Conservation (phyloP, 2,329 filamentous ascomycete genomes). For the Byssothecium circinans region DNA sequence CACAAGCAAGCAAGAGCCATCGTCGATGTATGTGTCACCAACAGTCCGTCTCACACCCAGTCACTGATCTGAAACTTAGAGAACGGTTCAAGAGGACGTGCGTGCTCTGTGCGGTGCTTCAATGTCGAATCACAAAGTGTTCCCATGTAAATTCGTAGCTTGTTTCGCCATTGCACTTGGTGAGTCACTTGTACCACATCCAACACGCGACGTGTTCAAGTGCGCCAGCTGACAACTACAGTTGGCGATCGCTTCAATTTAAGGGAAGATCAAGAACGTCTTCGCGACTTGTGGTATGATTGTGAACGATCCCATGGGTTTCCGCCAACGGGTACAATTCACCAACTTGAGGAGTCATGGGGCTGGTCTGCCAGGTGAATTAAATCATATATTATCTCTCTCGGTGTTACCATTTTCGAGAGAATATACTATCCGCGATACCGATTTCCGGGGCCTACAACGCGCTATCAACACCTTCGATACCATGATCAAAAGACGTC, state of each 20-base stretch:
- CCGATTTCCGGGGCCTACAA: neutral
- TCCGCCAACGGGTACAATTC: conserved; percentile 35
- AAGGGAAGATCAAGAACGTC: conserved; percentile 34
- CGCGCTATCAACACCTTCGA: neutral
- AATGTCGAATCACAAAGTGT: conserved; percentile 36
- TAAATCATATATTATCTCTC: neutral
- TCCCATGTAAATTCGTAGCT: conserved; percentile 41
- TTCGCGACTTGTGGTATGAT: conserved; percentile 34
- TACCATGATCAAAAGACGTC: neutral
- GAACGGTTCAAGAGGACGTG: conserved; percentile 38
- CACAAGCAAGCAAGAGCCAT: conserved; percentile 34
- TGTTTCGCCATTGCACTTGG: conserved; percentile 41
- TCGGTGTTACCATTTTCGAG: neutral
- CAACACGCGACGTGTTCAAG: neutral
- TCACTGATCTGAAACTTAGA: conserved; percentile 7
- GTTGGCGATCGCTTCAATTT: conserved; percentile 39
- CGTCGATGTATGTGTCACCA: conserved; percentile 27
- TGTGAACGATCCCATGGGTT: conserved; percentile 39
- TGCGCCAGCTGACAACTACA: conserved; percentile 5
- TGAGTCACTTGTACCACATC: conserved; percentile 12
- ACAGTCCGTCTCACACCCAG: neutral
- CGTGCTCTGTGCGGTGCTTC: conserved; percentile 41
- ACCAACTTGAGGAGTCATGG: conserved; percentile 42
- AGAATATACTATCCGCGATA: too few relatives aligned
- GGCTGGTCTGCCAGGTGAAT: conserved; percentile 23